Conservation (phyloP, 768 basidiomycete genomes). For the Auricularia auricula-judae region DNA sequence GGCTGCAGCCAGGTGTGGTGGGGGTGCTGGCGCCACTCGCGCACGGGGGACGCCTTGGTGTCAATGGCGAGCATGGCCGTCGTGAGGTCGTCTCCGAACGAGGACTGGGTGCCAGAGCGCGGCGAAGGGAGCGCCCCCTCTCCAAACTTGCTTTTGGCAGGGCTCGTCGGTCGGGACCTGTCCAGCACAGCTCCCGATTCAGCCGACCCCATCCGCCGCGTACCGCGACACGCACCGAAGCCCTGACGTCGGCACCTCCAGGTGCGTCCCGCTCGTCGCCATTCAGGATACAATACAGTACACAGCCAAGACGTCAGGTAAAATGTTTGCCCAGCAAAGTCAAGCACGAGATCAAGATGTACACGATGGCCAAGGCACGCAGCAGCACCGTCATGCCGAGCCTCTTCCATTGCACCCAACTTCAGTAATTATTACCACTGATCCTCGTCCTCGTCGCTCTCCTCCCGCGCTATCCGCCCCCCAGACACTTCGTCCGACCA, state of each 20-base stretch:
- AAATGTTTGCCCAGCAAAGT: background rate
- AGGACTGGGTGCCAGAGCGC: background rate
- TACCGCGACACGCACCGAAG: background rate
- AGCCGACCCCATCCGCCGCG: background rate
- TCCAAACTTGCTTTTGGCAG: background rate
- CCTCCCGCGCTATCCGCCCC: background rate
- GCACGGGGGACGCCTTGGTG: background rate
- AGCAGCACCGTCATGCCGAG: background rate
- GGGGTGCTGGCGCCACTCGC: background rate
- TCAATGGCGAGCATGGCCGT: background rate
- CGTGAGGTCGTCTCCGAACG: background rate
- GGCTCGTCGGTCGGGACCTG: slow-evolving; percentile 1
- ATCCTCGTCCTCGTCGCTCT: background rate
- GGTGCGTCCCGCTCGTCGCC: background rate
- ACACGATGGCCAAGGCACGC: background rate
- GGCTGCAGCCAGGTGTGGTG: background rate
- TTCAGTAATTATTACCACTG: background rate
- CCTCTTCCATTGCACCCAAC: background rate
- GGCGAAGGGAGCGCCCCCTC: background rate
- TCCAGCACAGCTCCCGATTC: background rate
- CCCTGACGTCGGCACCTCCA: background rate
- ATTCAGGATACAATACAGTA: background rate
- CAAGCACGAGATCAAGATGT: background rate
- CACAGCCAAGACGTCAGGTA: background rate
- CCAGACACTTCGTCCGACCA: background rate